Evolutionary conservation across 495 filamentous ascomycete genomes (phyloP), one percentile per base, ranked within the genome.

Genomic region (Aspergillus indologenus): DNA sequence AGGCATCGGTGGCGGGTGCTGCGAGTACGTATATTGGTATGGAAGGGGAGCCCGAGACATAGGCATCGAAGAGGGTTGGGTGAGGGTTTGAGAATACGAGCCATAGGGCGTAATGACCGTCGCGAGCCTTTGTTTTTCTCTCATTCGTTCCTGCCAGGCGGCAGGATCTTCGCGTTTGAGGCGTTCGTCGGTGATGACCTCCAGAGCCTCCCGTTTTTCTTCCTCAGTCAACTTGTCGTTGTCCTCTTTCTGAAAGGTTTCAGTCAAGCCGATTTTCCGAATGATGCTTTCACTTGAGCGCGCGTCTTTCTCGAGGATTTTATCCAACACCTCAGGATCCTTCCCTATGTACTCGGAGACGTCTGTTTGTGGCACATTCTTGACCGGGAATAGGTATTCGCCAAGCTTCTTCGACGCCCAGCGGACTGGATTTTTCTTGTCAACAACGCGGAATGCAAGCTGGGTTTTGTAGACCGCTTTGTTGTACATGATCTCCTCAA

Each of bases 401-500:
- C 68, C 63, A 0, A 68, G 60, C 3, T 79, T 73, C 42, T 77
- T 81, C 3, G 68, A 67, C 0, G 88, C 82, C 55, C 68, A 76
- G 1, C 87, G 82, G 2, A 81, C 70, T 0, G 86, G 83, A 44
- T 89, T 90, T 72, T 89, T 90, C 68, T 90, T 86, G 68, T 97
- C 92, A 8, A 97, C 87, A 5, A 95, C 89, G 15, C 90, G 83
- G 20, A 79, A 80, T 0, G 91, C 82, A 47, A 96, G 77, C 63
- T 95, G 89, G 19, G 76, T 84, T 66, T 98, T 98, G 79, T 88
- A 95, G 18, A 91, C 66, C 1, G 85, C 79, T 45, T 82, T 83
- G 65, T 91, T 90, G 56, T 88, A 82, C 19, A 92, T 72, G 0
- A 77, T 76, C 23, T 87, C 82, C 66, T 96, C 91, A 65, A 86